Base-by-base conservation (phyloP, 2,329 filamentous ascomycete species). In the Aspergillus caelatus region DNA sequence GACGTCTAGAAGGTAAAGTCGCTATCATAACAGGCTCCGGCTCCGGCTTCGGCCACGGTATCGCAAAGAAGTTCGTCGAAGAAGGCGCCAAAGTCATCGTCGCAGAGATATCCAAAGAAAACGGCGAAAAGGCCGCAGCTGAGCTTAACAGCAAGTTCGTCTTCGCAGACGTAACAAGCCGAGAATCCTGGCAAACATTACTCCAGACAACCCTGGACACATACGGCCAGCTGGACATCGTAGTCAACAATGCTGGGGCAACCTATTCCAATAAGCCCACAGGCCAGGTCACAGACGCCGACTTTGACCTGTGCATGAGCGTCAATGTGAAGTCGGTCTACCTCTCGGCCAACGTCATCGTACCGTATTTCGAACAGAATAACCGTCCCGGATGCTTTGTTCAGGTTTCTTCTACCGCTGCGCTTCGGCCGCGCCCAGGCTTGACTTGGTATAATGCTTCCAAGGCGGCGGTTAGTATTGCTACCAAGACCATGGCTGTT, bases 161-260 rank as follows among this genome's bases (percentile, higher is more conserved):
- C 53, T 63, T 69, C 32, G 67, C 70, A 53, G 70, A 74, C 39
- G 74, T 72, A 39, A 74, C 67, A 28, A 68, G 57, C 32, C 62
- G 63, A 46, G 65, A 64, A 30, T 72, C 69, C 45, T 78, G 75
- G 75, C 64, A 72, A 36, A 62, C 67, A 4, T 64, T 72, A 10
- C 66, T 73, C 16, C 67, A 72, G 23, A 43, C 67, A 4, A 62
- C 67, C 1, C 57, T 78, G 14, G 56, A 71, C 1, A 66, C 65
- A 32, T 62, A 68, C 52, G 72, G 73, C 5, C 65, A 67, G 9
- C 70, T 83, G 19, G 77, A 82, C 67, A 76, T 80, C 36, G 69
- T 83, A 19, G 71, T 82, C 63, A 82, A 82, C 65, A 82, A 82
- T 68, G 80, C 80, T 1, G 81, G 81, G 9, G 73, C 71, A 10